Evolutionary conservation across 148 eudicot genomes (phyloP), one percentile per base, ranked within the genome.

Genomic region (Pharnaceum exiguum): DNA sequence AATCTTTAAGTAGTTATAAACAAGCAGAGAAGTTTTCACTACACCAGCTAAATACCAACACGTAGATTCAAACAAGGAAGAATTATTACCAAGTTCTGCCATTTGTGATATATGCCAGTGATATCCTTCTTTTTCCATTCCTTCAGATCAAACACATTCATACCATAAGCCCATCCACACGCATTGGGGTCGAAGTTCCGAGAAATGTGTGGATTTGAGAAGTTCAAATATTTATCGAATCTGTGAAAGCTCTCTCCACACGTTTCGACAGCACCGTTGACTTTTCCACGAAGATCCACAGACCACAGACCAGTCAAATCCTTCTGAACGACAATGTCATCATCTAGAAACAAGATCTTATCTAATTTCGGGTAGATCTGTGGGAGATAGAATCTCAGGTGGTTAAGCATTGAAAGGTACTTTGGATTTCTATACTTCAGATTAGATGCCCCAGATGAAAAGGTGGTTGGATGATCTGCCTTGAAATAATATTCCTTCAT

Each of bases 101-200:
- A 89, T 71, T 66, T 79, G 82, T 89, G 96, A 60, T 89, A 89
- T 57, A 86, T 81, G 29, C 90, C 96, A 12, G 96, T 89, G 23
- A 86, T 86, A 70, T 86, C 83, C 58, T 72, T 74, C 69, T 66
- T 77, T 66, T 77, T 89, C 95, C 96, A 89, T 64, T 69, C 85
- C 74, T 86, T 77, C 31, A 89, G 90, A 76, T 89, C 94, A 73
- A 89, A 89, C 7, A 89, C 46, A 63, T 89, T 89, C 96, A 89
- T 89, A 46, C 96, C 96, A 63, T 86, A 89, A 1, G 96, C 96
- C 96, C 96, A 89, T 52, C 95, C 96, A 66, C 96, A 89, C 13
- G 96, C 90, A 73, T 75, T 75, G 18, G 96, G 96, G 65, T 83
- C 85, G 46, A 89, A 89, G 53, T 79, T 86, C 29, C 74, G 69